Evolutionary conservation across 2,329 filamentous ascomycete species (phyloP).

Genomic region (Pochonia chlamydosporia): DNA sequence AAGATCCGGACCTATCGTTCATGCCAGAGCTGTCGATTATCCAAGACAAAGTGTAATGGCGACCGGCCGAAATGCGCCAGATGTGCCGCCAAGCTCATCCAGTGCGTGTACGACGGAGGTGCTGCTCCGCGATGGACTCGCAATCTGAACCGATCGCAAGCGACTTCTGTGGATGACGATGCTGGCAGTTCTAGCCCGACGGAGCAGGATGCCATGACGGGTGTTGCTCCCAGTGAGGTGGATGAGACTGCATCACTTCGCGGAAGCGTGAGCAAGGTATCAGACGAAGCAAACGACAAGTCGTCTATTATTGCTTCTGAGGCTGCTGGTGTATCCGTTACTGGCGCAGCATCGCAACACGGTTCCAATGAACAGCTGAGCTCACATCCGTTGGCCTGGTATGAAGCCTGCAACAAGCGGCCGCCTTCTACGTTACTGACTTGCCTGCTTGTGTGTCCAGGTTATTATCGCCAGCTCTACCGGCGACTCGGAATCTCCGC

Average conservation of each 20-base stretch:
- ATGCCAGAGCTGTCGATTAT: constrained; percentile 32
- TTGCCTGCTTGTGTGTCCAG: constrained; percentile 14
- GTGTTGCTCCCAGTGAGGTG: background rate
- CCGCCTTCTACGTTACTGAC: background rate
- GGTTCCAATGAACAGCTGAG: background rate
- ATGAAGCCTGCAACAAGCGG: background rate
- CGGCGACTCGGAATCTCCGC: constrained; percentile 27
- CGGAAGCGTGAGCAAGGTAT: background rate
- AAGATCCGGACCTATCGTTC: constrained; percentile 36
- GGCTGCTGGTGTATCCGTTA: background rate
- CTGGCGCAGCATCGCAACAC: background rate
- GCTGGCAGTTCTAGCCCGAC: background rate
- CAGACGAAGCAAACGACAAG: background rate
- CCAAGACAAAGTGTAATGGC: constrained; percentile 37
- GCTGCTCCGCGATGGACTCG: constrained; percentile 31
- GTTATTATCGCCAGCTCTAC: constrained; percentile 27
- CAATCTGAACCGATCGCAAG: constrained; percentile 19
- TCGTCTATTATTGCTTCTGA: constrained; percentile 1
- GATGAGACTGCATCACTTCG: background rate
- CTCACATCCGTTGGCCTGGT: constrained; percentile 8
- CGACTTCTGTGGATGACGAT: background rate
- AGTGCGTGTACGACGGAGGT: constrained; percentile 33
- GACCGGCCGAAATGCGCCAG: constrained; percentile 32
- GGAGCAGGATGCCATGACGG: background rate
- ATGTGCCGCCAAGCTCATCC: constrained; percentile 26